Evolutionary conservation across 441 rosid species (phyloP), one percentile per base, ranked within the genome.

Genomic region (Raphanus hybrid): DNA sequence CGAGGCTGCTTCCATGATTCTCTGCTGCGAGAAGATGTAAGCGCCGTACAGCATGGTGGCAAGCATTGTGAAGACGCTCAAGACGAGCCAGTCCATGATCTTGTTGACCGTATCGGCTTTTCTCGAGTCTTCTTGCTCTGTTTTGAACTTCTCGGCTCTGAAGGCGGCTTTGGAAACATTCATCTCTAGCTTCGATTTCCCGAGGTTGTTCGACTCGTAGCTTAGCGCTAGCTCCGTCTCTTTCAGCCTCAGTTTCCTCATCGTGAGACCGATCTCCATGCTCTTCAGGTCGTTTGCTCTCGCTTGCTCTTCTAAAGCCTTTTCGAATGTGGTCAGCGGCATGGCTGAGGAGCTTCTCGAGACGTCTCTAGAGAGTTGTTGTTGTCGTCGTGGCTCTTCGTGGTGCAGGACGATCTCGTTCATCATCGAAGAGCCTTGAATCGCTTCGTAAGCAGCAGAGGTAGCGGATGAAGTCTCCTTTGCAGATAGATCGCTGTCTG

Each of bases 271-370:
- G 60, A 88, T 88, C 87, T 92, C 94, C 68, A 86, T 8, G n/a
- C 75, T 57, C 86, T 90, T 92, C 61, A 96, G 87, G 82, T 96
- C 89, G 81, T 96, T 94, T 16, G 90, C 88, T 61, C 96, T 90
- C 41, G 86, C 74, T 80, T 90, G 92, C 83, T 90, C 97, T 61
- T 79, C 39, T 50, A 92, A 29, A 18, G 86, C 90, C 77, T 82
- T 88, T 80, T 89, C 90, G 0, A 85, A 32, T 43, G 82, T 80
- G 77, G 83, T 83, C 41, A 71, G 67, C 2, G 87, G 73, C 67
- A 81, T 75, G 7, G 78, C 59, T 67, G 74, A 41, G 78, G 74
- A 41, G 80, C 82, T 82, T 67, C 81, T 81, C 59, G 81, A 60
- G 67, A 85, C 69, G 72, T 6, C 6, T 0, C 81, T 71, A 74